These are phyloP conservation scores for Syzygium jambos DNA, from an alignment of 345 rosid species.

Conservation along the genomic window DNA sequence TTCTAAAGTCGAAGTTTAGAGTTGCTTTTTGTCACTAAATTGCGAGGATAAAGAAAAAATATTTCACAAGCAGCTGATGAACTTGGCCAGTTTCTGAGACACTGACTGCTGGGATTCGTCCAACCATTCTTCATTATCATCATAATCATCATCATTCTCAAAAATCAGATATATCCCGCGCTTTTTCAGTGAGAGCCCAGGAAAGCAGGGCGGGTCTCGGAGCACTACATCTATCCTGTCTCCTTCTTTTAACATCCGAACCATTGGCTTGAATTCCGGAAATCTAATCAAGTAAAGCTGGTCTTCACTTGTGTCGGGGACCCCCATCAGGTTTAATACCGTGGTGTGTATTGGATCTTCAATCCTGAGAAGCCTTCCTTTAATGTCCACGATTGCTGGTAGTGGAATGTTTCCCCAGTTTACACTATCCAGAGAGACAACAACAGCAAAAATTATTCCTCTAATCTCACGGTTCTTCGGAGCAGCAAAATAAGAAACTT, in stretches of 20 bases:
- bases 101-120: conserved; percentile 23
- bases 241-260: conserved; percentile 24
- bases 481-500: conserved; percentile 16
- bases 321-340: conserved; percentile 28
- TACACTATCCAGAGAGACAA: conserved; percentile 28
- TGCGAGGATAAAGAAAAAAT: not conserved
- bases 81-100: conserved; percentile 30
- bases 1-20: not conserved
- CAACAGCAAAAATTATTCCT: conserved; percentile 37
- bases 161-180: conserved; percentile 32
- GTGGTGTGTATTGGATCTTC: not conserved
- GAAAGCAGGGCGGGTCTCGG: conserved; percentile 7
- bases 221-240: conserved; percentile 15
- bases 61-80: conserved; percentile 22
- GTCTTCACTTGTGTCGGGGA: conserved; percentile 32
- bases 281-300: conserved; percentile 49
- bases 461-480: conserved; percentile 26
- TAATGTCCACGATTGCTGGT: conserved; percentile 27
- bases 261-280: conserved; percentile 18
- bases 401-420: conserved; percentile 13
- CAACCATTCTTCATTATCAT: conserved; percentile 28
- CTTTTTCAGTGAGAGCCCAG: conserved; percentile 31
- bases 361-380: conserved; percentile 23
- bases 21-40: not conserved
- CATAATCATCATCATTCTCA: conserved; percentile 39